Base-by-base conservation (phyloP, 495 filamentous ascomycete species). In the Aspergillus egyptiacus region DNA sequence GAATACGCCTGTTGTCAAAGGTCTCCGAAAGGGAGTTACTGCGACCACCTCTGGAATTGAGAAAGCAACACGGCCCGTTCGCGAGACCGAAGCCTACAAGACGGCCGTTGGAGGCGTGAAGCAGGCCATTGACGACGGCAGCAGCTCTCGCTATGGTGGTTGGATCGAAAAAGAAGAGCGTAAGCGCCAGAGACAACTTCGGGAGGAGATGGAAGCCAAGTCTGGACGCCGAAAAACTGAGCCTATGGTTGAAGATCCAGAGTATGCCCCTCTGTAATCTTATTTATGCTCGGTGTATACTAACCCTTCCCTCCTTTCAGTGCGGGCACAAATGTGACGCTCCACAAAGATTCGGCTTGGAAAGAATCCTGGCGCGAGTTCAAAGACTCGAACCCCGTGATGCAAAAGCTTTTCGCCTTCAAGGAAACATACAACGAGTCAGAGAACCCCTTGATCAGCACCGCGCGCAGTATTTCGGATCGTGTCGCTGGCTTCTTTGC, bases 151-250 rank as follows among this genome's bases (percentile, higher is more conserved):
- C 48, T 98, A 98, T 61, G 93, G 93, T 57, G 93, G 93, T 6
- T 98, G 89, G 86, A 70, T 89, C 25, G 93, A 98, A 61, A 93
- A 91, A 64, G 93, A 97, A 59, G 93, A 98, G 70, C 79, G 93
- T 37, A 80, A 82, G 57, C 85, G 78, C 58, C 78, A 79, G 59
- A 76, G 87, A 53, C 85, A 95, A 59, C 57, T 79, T 34, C 76
- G 89, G 23, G 88, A 95, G 64, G 66, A 80, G 58, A 71, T 79
- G 54, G 80, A 84, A 45, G 72, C 74, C 48, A 67, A 76, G 66
- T 48, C 65, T 48, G 55, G 75, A 67, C 48, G 44, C 43, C 52
- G 47, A 64, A 31, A 13, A 13, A 34, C 53, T 13, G 81, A 88
- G 59, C 75, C 81, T 17, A 66, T 79, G 51, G 80, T 89, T 36